Evolutionary conservation across 768 basidiomycete genomes (phyloP), one percentile per base, ranked within the genome.

Genomic region (Collybia sordida): DNA sequence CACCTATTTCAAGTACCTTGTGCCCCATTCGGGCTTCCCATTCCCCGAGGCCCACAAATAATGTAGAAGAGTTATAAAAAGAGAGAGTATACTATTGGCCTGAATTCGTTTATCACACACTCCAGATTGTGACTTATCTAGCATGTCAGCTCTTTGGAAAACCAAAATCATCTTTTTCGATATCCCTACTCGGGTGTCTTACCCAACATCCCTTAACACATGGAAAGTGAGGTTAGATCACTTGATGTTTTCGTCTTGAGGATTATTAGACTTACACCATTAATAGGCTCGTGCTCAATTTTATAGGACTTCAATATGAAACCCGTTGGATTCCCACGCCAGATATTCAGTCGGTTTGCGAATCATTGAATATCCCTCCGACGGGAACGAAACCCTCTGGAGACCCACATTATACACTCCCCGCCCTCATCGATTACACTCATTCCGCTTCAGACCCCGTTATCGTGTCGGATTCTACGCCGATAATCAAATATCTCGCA

Each of bases 401-500:
- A 3, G 56, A 58, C 7, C 65, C 65, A 9, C 56, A 60, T 37
- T 72, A 64, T 52, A 71, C 66, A 1, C 59, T 70, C 8, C 70
- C 70, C 35, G 65, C 66, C 18, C 57, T 70, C 54, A 53, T 59
- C 22, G 64, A 65, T 27, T 57, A 54, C 38, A 57, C 62, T 4
- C 31, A 59, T 17, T 49, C 58, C 14, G 48, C 53, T 41, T 40
- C 58, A 2, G 40, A 54, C 18, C 60, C 62, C 24, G 49, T 62
- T 3, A 44, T 56, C n/a, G 36, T 71, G 3, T 64, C 69, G 3
- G 70, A 73, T 45, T 71, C 69, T 5, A 60, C 59, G 2, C 62
- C 62, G n/a, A 73, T 73, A 37, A 57, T 70, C 19, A 62, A 66
- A 42, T 71, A 72, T 51, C 65, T 73, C 27, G 72, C 72, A 28